phyloP scores from a whole-genome alignment of 108 stramenopile species.

The Skeletonema marinoi region DNA sequence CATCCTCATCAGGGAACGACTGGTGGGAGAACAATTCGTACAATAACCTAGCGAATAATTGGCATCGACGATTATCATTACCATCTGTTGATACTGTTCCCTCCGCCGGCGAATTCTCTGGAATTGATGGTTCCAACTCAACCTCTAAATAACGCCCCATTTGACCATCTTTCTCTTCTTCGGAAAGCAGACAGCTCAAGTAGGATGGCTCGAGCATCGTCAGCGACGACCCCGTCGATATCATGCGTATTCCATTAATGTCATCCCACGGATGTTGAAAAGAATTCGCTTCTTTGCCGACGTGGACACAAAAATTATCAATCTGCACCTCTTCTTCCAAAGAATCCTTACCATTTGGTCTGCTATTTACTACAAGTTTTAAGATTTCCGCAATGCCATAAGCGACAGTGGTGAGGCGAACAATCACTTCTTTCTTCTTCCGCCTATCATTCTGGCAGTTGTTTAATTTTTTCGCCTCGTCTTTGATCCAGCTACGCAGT shows the following conservation, averaged over 20 bases:
- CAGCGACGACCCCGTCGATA: background rate
- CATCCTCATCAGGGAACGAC: background rate
- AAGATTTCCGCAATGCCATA: conserved; percentile 3
- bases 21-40: conserved; percentile 8
- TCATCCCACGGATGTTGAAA: background rate
- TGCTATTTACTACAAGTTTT: background rate
- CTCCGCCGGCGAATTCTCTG: background rate
- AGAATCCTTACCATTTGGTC: background rate
- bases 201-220: background rate
- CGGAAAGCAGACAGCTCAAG: background rate
- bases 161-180: background rate
- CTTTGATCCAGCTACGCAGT: conserved; percentile 6
- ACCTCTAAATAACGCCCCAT: conserved; percentile 4
- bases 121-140: background rate
- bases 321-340: background rate
- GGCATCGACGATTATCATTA: conserved; percentile 12
- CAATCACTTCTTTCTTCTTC: background rate
- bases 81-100: background rate
- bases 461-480: background rate
- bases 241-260: background rate
- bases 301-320: conserved; percentile 4
- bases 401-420: background rate
- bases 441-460: background rate
- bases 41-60: conserved; percentile 15
- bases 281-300: background rate